A percentile compares a stretch with the other conserved stretches of the same genome.
Conservation (phyloP, 2,329 filamentous ascomycete genomes). For the Fusarium subtropicale region DNA sequence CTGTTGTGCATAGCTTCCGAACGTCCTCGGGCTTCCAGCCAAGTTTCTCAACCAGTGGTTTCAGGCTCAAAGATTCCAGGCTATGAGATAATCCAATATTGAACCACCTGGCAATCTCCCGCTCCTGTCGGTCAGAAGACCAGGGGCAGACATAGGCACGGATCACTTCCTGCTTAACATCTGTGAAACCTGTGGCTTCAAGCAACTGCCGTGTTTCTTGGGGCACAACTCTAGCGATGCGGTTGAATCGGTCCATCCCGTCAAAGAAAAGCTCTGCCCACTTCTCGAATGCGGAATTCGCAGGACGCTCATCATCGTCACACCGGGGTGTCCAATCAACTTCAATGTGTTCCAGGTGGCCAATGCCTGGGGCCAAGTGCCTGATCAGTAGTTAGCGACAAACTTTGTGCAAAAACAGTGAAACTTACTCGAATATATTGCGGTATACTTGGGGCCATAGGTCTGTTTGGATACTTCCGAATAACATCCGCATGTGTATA, state of each 20-base stretch:
- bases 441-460: constrained; percentile 79
- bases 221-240: constrained; percentile 71
- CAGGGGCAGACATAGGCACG: constrained; percentile 80
- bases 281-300: constrained; percentile 67
- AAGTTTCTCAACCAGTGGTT: constrained; percentile 70
- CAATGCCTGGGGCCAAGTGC: constrained; percentile 80
- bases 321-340: constrained; percentile 84
- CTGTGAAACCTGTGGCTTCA: constrained; percentile 78
- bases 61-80: constrained; percentile 78
- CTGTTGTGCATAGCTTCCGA: constrained; percentile 68
- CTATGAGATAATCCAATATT: constrained; percentile 81
- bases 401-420: background rate
- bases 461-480: constrained; percentile 76
- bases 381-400: constrained; percentile 55
- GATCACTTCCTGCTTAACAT: constrained; percentile 78
- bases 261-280: constrained; percentile 78
- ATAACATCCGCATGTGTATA: constrained; percentile 83
- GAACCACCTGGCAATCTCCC: constrained; percentile 83
- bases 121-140: constrained; percentile 71
- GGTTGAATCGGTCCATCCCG: constrained; percentile 73
- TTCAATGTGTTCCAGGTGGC: constrained; percentile 87
- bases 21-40: constrained; percentile 69
- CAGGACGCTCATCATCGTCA: constrained; percentile 72
- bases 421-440: constrained; percentile 72
- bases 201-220: constrained; percentile 68